Base-by-base conservation (phyloP, 495 filamentous ascomycete genomes). In the Articulospora tetracladia region DNA sequence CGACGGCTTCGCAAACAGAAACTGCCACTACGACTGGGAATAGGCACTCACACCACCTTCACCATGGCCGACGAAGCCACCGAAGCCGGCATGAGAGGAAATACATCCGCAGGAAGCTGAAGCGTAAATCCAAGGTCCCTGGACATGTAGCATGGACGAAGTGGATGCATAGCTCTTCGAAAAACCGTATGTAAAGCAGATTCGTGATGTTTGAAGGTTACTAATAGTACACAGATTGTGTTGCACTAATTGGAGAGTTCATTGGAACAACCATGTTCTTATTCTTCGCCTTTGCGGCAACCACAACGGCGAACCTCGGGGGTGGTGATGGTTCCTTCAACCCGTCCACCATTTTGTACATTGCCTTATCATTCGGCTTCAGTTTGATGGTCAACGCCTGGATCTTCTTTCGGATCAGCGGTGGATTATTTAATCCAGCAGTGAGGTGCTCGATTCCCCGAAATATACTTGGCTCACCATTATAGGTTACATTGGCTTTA, bases 401-500 rank as follows among this genome's bases (percentile, higher is more conserved):
- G 85, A 73, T 82, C 3, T 86, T 86, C 69, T 88, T 83, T 66
- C 75, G 85, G 8, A 82, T 88, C 55, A 80, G 74, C 55, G 84
- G 85, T n/a, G 83, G 86, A 4, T 66, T 86, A 1, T 88, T 88
- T 65, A 88, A 95, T 65, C 92, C 92, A 0, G 88, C 85, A 39
- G 87, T 67, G 85, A 32, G 83, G 25, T 22, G 13, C 19, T 83
- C 77, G 3, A 51, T 74, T 73, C 59, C 83, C 1, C 10, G 3
- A n/a, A 4, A 25, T 24, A 24, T 25, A 12, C 4, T 6, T 27
- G 6, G n/a, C 47, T 50, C 25, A 50, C 47, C 12, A 6, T 25
- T 2, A 25, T n/a, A 57, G 74, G 76, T 84, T 6, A 83, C 83
- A 3, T 65, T 87, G 4, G 82, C 75, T 1, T 69, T 86, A 60